phyloP scores from a whole-genome alignment of 176 grass and related monocot species.

The Triticum aestivum region IWGSC_CS_RefSeq_v2.1 NC_057813.1:732055853-732056352 shows the following conservation, averaged over 20 bases:
- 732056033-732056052: conserved; percentile 61
- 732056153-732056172: conserved; percentile 48
- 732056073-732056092: not conserved
- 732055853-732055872: conserved; percentile 59
- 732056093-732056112: conserved; percentile 5
- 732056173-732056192: conserved; percentile 12
- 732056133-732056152: conserved; percentile 80
- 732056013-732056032: conserved; percentile 50
- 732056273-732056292: conserved; percentile 57
- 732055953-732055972: conserved; percentile 67
- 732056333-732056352: conserved; percentile 5
- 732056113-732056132: conserved; percentile 15
- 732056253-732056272: conserved; percentile 56
- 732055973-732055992: not conserved
- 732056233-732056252: conserved; percentile 16
- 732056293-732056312: conserved; percentile 28
- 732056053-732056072: conserved; percentile 43
- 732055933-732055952: conserved; percentile 76
- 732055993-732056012: conserved; percentile 91
- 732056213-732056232: conserved; percentile 36
- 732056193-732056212: conserved; percentile 59
- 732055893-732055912: conserved; percentile 78
- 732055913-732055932: conserved; percentile 46
- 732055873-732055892: conserved; percentile 87
- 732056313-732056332: not conserved